Base-by-base conservation (phyloP, 345 rosid genomes). In the Sapria himalayana region DNA sequence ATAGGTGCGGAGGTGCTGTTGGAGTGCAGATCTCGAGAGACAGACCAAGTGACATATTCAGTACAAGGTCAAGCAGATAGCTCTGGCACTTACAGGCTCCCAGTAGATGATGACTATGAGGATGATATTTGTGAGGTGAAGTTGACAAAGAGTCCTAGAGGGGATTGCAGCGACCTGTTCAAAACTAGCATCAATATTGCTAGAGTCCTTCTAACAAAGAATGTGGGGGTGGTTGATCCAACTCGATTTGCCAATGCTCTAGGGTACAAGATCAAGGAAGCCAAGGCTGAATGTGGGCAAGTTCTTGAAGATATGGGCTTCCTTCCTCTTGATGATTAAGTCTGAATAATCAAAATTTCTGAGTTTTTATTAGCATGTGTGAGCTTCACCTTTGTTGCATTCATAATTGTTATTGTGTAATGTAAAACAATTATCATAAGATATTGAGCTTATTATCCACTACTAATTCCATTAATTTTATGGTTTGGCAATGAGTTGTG, bases 111-210 rank as follows among this genome's bases (percentile, higher is more conserved):
- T 0, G 53, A 55, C 3, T 49, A 55, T 13, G 59, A 41, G 29
- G 59, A 55, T 3, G 59, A 55, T 7, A 40, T 55, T 3, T 55
- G 52, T 15, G 52, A 46, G 36, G 38, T 55, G 10, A 47, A 11
- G 48, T n/a, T 47, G 53, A 11, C 34, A 11, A 21, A 41, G 17
- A 48, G 59, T 27, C 38, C 48, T 14, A 25, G 13, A 15, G 19
- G n/a, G 2, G 37, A 46, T 9, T 55, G 59, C 48, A 15, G 6
- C 1, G 59, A 47, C 5, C 29, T n/a, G 17, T 55, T 55, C 25
- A 9, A 22, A 20, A n/a, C n/a, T n/a, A 31, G 24, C 9, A 8
- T 4, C 0, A 43, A 48, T 5, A 9, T 9, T 1, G 59, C 59
- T 0, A 33, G 43, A 36, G 23, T 55, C 13, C 43, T 55, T n/a